A percentile compares a stretch with the other conserved stretches of the same genome.
phyloP scores from a whole-genome alignment of 106 monocot genomes.

The Apostasia shenzhenica region DNA sequence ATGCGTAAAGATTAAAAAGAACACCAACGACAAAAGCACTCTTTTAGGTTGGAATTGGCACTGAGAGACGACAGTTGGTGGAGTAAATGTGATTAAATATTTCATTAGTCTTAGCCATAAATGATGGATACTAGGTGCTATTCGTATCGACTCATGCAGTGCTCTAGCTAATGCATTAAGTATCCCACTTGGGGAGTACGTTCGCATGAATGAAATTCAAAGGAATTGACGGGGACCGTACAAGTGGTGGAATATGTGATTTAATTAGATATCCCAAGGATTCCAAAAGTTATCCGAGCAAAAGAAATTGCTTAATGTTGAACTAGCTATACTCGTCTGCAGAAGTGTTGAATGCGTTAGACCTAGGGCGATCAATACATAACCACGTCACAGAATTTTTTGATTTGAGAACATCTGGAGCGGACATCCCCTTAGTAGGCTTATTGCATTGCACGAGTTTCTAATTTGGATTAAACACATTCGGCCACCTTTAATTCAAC shows the following conservation, averaged over 20 bases:
- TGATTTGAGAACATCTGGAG: too few relatives aligned
- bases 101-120: conserved; percentile 3
- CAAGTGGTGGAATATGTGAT: conserved; percentile 12
- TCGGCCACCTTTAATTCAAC: too few relatives aligned
- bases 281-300: too few relatives aligned
- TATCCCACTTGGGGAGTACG: neutral
- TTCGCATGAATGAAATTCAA: neutral
- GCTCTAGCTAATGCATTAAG: conserved; percentile 2
- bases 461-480: too few relatives aligned
- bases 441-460: too few relatives aligned
- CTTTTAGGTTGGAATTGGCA: conserved; percentile 5
- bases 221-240: conserved; percentile 12
- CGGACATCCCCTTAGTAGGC: too few relatives aligned
- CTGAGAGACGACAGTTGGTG: conserved; percentile 13
- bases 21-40: conserved; percentile 15
- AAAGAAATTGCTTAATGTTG: too few relatives aligned
- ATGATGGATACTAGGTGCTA: conserved; percentile 5
- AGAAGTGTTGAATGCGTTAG: too few relatives aligned
- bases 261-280: conserved; percentile 8
- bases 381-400: too few relatives aligned
- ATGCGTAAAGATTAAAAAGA: conserved; percentile 5
- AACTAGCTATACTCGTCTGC: too few relatives aligned
- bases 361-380: too few relatives aligned
- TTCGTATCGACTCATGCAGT: conserved; percentile 2
- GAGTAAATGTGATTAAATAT: conserved; percentile 13